phyloP scores from a whole-genome alignment of 352 stramenopile species.

The Albugo candida region DNA sequence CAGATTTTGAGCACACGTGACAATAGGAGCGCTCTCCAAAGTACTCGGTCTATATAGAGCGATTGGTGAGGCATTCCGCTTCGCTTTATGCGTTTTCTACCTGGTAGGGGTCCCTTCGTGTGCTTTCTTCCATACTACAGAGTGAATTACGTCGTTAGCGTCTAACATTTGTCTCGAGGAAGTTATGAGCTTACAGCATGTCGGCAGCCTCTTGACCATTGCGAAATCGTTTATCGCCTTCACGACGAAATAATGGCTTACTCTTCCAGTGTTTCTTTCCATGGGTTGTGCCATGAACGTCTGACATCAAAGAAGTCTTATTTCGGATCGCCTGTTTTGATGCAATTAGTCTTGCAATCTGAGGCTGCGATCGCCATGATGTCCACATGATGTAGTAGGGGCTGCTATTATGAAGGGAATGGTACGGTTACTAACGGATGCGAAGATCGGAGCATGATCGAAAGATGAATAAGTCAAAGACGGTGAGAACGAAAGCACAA shows the following conservation, averaged over 20 bases:
- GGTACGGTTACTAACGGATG: no score
- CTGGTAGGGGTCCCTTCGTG: constrained; percentile 61
- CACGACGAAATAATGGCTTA: constrained; percentile 91
- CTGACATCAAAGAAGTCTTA: constrained; percentile 56
- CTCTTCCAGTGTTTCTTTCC: constrained; percentile 89
- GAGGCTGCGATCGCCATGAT: no score
- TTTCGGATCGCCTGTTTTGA: not conserved
- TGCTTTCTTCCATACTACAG: constrained; percentile 37
- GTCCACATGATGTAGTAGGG: no score
- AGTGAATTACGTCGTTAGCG: not conserved
- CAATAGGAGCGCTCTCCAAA: not conserved
- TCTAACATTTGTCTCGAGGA: not conserved
- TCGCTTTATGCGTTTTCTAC: not conserved
- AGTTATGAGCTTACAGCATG: constrained; percentile 47
- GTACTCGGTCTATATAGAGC: constrained; percentile 4
- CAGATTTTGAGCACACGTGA: not conserved
- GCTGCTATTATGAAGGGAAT: no score
- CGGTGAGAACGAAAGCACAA: no score
- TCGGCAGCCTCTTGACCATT: constrained; percentile 90
- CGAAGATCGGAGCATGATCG: no score
- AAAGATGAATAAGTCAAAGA: no score
- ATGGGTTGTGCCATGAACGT: constrained; percentile 74
- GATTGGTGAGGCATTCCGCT: not conserved
- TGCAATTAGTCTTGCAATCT: no score
- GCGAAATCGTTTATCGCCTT: constrained; percentile 91